phyloP scores from a whole-genome alignment of 2,329 filamentous ascomycete species.

The Ceratocystis huliohia region DNA sequence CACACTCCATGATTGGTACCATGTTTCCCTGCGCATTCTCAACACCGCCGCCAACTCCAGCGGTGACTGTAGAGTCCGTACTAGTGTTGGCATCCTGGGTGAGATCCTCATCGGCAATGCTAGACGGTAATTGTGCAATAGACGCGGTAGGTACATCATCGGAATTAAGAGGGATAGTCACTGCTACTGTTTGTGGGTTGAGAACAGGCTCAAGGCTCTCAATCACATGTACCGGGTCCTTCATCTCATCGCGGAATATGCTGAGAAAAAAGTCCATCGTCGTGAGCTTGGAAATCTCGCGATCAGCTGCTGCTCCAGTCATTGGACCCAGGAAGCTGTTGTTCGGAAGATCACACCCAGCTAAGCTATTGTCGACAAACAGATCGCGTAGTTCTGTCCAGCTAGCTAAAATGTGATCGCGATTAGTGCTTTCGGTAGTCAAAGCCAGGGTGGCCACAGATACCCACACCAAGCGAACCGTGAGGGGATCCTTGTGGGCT shows the following conservation, averaged over 20 bases:
- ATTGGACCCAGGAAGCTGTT: slow-evolving; percentile 82
- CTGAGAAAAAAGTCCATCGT: slow-evolving; percentile 94
- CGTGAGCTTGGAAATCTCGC: slow-evolving; percentile 81
- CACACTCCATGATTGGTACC: slow-evolving; percentile 38
- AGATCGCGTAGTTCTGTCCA: slow-evolving; percentile 47
- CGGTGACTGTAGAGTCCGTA: background rate
- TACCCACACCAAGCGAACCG: slow-evolving; percentile 46
- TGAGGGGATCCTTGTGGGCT: slow-evolving; percentile 30
- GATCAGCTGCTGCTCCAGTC: slow-evolving; percentile 69
- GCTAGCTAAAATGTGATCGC: slow-evolving; percentile 45
- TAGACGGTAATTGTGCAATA: background rate
- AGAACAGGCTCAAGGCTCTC: slow-evolving; percentile 86
- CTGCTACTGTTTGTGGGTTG: slow-evolving; percentile 51
- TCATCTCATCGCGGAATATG: slow-evolving; percentile 71
- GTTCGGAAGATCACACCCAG: slow-evolving; percentile 56
- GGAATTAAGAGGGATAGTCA: background rate
- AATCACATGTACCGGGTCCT: slow-evolving; percentile 72
- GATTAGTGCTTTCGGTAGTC: slow-evolving; percentile 36
- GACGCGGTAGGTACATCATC: background rate
- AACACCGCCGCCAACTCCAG: background rate
- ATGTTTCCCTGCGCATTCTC: slow-evolving; percentile 22
- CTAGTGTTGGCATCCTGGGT: background rate
- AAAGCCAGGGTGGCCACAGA: slow-evolving; percentile 42
- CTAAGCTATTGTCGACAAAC: slow-evolving; percentile 31
- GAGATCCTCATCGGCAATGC: background rate